Evolutionary conservation across 306 rosid species (phyloP), one percentile per base, ranked within the genome.

Genomic region (Erythrophleum fordii): DNA sequence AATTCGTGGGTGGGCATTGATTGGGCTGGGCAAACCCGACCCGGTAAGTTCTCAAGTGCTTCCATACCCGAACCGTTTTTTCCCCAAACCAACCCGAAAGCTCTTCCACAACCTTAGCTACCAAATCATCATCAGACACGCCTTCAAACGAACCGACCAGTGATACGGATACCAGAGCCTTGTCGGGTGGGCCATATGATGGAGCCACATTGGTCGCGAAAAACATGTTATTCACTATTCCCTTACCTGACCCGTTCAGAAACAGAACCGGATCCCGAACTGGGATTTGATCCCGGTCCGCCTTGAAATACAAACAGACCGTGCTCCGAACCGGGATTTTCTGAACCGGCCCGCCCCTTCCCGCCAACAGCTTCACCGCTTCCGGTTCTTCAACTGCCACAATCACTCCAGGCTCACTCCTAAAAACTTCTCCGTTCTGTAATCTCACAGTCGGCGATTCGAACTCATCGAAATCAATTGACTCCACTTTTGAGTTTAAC

Each of bases 221-320:
- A 73, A 92, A 95, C 97, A 95, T 95, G 79, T 95, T 95, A 16
- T 93, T 95, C 81, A 95, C 95, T 26, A 95, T 80, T 12, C 97
- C 99, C 26, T 85, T 79, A 8, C 99, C 97, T 42, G 97, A 95
- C 12, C 97, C 97, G 4, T 95, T 95, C 0, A 95, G 61, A 66
- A 89, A 86, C 51, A 95, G 77, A 11, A 93, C 86, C 42, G 95
- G 94, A 0, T 91, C 97, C 0, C 0, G 11, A 49, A 86, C 86
- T 65, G 94, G 97, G 23, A 95, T 81, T 35, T 80, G 61, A 1
- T 25, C 82, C 55, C 69, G 82, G 20, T 89, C 85, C 8, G 92
- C 77, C 0, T 88, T 65, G 66, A 93, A 91, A 73, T 95, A 95
- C 74, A 93, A 8, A 46, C 97, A 93, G 0, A 88, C 86, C 2